These are phyloP conservation scores for Brasilioporus rufonigricans DNA, from an alignment of 768 basidiomycete species.

Conservation along the genomic window DNA sequence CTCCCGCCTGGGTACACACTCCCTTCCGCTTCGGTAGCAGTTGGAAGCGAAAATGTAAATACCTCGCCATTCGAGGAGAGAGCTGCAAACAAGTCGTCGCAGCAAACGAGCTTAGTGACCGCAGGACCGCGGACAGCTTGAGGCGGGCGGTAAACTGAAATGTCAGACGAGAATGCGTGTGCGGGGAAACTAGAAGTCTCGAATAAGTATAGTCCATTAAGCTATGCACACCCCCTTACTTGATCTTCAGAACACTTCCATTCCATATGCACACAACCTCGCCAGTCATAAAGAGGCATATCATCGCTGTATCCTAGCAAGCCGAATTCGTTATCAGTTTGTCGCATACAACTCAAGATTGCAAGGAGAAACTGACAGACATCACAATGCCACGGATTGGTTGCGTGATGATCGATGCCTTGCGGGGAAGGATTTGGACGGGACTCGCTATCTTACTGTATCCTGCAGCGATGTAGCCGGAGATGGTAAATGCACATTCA, in stretches of 20 bases:
- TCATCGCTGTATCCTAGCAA: conserved; percentile 77
- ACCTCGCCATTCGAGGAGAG: conserved; percentile 87
- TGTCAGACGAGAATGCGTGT: conserved; percentile 72
- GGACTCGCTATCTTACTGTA: conserved; percentile 76
- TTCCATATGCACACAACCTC: conserved; percentile 87
- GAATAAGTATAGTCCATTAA: neutral
- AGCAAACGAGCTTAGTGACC: conserved; percentile 77
- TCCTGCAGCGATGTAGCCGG: conserved; percentile 38
- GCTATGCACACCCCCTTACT: conserved; percentile 40
- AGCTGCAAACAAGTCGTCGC: conserved; percentile 80
- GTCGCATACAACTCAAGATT: neutral
- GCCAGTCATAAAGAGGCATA: conserved; percentile 70
- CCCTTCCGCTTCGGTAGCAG: conserved; percentile 31
- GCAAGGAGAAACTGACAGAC: conserved; percentile 48
- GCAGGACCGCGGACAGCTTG: conserved; percentile 66
- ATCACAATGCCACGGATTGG: conserved; percentile 72
- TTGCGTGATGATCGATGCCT: conserved; percentile 73
- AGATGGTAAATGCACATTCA: neutral
- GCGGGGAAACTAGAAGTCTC: conserved; percentile 61
- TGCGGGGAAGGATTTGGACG: conserved; percentile 72
- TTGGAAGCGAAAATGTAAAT: conserved; percentile 67
- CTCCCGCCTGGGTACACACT: conserved; percentile 16
- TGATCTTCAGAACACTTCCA: conserved; percentile 71
- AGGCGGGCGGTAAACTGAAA: conserved; percentile 78
- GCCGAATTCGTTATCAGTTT: neutral